Conservation (phyloP, 371 early-diverging fungal genomes). For the Smittium culicis region DNA sequence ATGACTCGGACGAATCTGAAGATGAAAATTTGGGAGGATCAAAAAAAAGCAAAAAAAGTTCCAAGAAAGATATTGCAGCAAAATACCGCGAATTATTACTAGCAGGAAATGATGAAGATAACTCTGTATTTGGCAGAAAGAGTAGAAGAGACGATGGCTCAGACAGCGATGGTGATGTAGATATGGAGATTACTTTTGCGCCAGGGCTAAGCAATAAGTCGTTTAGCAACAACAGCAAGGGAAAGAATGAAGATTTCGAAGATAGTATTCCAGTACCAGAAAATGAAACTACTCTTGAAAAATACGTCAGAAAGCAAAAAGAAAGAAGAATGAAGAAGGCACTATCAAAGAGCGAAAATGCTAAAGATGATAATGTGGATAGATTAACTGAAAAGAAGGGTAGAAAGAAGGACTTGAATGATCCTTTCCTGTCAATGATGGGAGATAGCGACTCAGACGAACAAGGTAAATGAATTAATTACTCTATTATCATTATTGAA, state of each 20-base stretch:
- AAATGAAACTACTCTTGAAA: constrained; percentile 71
- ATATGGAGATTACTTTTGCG: constrained; percentile 92
- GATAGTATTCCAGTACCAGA: constrained; percentile 22
- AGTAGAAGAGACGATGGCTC: constrained; percentile 29
- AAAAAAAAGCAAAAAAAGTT: no score
- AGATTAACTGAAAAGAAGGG: constrained; percentile 36
- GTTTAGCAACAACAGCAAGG: background rate
- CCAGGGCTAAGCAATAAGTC: constrained; percentile 52
- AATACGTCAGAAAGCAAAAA: constrained; percentile 65
- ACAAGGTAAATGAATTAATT: constrained; percentile 36
- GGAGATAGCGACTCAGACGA: constrained; percentile 32
- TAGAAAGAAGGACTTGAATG: constrained; percentile 34
- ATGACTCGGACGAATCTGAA: constrained; percentile 32
- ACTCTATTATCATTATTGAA: no score
- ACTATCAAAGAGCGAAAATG: constrained; percentile 38
- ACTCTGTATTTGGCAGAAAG: constrained; percentile 36
- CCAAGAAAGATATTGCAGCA: constrained; percentile 17
- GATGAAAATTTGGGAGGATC: no score
- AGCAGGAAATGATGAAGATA: constrained; percentile 25
- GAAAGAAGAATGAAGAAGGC: constrained; percentile 44
- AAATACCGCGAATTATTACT: constrained; percentile 37
- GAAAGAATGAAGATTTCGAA: background rate
- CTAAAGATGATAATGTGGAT: constrained; percentile 31
- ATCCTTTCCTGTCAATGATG: constrained; percentile 36
- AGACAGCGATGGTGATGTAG: constrained; percentile 35